Evolutionary conservation across 352 stramenopile genomes (phyloP).

Genomic region (Pythium myriotylum): DNA sequence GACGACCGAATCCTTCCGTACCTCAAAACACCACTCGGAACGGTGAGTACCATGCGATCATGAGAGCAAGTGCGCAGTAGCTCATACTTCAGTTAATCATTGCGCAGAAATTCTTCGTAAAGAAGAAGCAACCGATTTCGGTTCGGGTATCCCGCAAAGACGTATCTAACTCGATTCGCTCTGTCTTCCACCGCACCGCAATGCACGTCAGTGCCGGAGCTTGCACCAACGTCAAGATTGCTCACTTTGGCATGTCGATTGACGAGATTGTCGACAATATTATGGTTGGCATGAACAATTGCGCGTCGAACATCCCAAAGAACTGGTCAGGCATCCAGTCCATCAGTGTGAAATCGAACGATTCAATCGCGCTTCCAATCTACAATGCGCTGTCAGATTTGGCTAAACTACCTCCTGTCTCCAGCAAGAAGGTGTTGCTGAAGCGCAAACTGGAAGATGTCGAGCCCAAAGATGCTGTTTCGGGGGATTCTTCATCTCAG

Average conservation of each 20-base stretch:
- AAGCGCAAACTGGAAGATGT: conserved; percentile 74
- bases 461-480: conserved; percentile 29
- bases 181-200: conserved; percentile 68
- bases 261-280: conserved; percentile 82
- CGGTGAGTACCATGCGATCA: conserved; percentile 17
- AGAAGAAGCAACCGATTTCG: conserved; percentile 82
- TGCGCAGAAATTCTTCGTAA: conserved; percentile 58
- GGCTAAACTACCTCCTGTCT: conserved; percentile 60
- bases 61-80: background rate
- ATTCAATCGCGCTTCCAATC: conserved; percentile 89
- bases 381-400: conserved; percentile 83
- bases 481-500: conserved; percentile 11
- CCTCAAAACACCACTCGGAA: conserved; percentile 67
- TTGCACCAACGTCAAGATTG: conserved; percentile 90
- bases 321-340: conserved; percentile 92
- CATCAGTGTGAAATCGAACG: conserved; percentile 90
- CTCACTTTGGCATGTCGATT: conserved; percentile 55
- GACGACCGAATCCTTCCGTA: conserved; percentile 80
- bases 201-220: conserved; percentile 85
- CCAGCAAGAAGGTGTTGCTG: conserved; percentile 51
- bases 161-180: conserved; percentile 46
- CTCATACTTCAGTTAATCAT: conserved; percentile 8
- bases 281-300: conserved; percentile 72
- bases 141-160: conserved; percentile 76
- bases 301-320: conserved; percentile 79